These are phyloP conservation scores for Dothistroma septosporum DNA, from an alignment of 2,329 filamentous ascomycete species.

Conservation along the genomic window DNA sequence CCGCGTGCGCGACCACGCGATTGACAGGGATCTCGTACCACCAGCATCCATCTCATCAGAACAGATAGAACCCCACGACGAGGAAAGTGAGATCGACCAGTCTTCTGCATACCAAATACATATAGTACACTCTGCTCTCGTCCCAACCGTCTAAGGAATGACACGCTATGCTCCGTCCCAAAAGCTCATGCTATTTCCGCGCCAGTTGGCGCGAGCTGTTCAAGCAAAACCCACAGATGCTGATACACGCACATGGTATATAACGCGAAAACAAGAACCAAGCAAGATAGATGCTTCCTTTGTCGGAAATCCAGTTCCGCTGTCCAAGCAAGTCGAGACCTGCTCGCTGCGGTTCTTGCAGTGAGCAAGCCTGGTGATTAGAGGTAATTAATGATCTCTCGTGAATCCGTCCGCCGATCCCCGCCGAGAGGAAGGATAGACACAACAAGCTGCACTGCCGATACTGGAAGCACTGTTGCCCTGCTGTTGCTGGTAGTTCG, in stretches of 20 bases:
- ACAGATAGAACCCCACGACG: not conserved
- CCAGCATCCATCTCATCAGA: not conserved
- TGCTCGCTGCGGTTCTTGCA: not conserved
- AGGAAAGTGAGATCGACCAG: not conserved
- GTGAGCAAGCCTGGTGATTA: conserved; percentile 7
- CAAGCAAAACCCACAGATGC: conserved; percentile 12
- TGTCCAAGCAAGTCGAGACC: conserved; percentile 12
- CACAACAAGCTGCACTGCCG: conserved; percentile 5
- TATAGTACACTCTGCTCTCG: conserved; percentile 13
- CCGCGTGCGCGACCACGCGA: not conserved
- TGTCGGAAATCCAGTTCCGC: conserved; percentile 1
- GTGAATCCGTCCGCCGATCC: not conserved
- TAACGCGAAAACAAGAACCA: conserved; percentile 14
- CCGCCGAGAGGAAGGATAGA: not conserved
- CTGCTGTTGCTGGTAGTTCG: conserved; percentile 9
- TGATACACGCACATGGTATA: conserved; percentile 28
- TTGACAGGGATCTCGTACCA: not conserved
- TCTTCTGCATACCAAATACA: conserved; percentile 14
- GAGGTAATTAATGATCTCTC: not conserved
- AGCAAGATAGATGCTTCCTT: conserved; percentile 8
- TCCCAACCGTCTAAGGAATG: conserved; percentile 2
- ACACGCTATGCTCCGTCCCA: conserved; percentile 17
- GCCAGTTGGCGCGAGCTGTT: conserved; percentile 11
- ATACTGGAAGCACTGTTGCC: conserved; percentile 13
- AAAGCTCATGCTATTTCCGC: not conserved